Base-by-base conservation (phyloP, 2,329 filamentous ascomycete species). In the Fusarium penzigii region DNA sequence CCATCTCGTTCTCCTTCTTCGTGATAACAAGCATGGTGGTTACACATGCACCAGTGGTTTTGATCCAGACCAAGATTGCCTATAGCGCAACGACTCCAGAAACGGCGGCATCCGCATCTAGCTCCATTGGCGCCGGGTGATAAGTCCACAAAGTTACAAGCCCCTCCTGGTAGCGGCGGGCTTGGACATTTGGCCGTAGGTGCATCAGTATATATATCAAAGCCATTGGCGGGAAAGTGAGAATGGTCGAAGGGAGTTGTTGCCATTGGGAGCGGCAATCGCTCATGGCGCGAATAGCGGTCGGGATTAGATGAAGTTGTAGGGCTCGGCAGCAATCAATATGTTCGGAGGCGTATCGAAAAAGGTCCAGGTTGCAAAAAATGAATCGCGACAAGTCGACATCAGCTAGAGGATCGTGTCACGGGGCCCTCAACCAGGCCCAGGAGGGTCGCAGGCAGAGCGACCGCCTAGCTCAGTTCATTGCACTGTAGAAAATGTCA, bases 11-110 rank as follows among this genome's bases (percentile, higher is more conserved):
- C 51, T 36, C 66, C 68, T 59, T 83, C 75, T 65, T 84, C 82
- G 55, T 85, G 82, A 55, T 76, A 85, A 66, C 82, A 85, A 48
- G 82, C 82, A 67, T 85, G 82, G 59, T 85, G 82, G 47, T 78
- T 79, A 63, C 82, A 85, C 82, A 85, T 84, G 70, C 82, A 85
- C 75, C 77, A 83, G 53, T 72, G 71, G 29, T 72, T 62, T 62
- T 82, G 75, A 48, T 77, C 76, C 48, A 67, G 59, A 40, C 69
- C 65, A 43, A 70, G 64, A 44, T 68, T 66, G 32, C 63, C 69
- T 42, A 65, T 57, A 48, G 66, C 59, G 49, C 69, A 70, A 55
- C 76, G 77, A 62, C 76, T 77, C 81, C 81, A 85, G 69, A 85
- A 85, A 47, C 81, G 81, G 58, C 82, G 81, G 60, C 82, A 85